Conservation (phyloP, 1,284 basidiomycete genomes). For the Malassezia globosa region DNA sequence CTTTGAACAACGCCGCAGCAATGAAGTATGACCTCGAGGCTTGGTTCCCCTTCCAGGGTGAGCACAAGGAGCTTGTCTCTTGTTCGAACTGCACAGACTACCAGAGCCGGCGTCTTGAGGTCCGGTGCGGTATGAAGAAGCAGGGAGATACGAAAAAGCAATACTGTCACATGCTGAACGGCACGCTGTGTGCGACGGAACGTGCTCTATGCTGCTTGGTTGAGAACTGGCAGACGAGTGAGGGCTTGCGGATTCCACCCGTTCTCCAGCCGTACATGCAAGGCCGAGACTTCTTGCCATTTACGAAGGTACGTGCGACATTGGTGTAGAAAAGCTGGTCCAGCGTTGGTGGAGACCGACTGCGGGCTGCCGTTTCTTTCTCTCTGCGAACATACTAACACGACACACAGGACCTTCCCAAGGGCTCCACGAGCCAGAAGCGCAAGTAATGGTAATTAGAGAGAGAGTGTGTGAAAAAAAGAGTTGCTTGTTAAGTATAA, state of each 20-base stretch:
- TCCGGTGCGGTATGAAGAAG: slow-evolving; percentile 44
- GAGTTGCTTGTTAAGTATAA: too few species aligned
- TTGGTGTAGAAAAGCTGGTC: too few species aligned
- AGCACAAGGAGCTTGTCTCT: slow-evolving; percentile 68
- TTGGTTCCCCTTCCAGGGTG: slow-evolving; percentile 96
- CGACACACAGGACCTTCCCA: slow-evolving; percentile 65
- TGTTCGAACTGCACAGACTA: slow-evolving; percentile 51
- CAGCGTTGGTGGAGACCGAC: too few species aligned
- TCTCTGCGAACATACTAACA: too few species aligned
- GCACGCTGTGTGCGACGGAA: slow-evolving; percentile 92
- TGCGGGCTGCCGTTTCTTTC: too few species aligned
- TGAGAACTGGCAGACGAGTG: slow-evolving; percentile 95
- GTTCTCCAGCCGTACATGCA: slow-evolving; percentile 87
- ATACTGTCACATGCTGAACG: slow-evolving; percentile 50
- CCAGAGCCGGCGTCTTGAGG: slow-evolving; percentile 44
- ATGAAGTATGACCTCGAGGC: slow-evolving; percentile 98
- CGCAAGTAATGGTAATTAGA: too few species aligned
- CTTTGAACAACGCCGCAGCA: slow-evolving; percentile 86
- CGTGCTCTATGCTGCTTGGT: slow-evolving; percentile 90
- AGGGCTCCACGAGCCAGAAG: slow-evolving; percentile 50
- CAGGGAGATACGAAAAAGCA: slow-evolving; percentile 45
- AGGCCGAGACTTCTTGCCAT: slow-evolving; percentile 84
- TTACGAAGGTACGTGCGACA: slow-evolving; percentile 1
- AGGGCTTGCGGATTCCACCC: slow-evolving; percentile 82
- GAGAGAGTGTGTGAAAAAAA: too few species aligned